phyloP scores from a whole-genome alignment of 2,329 filamentous ascomycete genomes.

The Colletotrichum sp. region DNA sequence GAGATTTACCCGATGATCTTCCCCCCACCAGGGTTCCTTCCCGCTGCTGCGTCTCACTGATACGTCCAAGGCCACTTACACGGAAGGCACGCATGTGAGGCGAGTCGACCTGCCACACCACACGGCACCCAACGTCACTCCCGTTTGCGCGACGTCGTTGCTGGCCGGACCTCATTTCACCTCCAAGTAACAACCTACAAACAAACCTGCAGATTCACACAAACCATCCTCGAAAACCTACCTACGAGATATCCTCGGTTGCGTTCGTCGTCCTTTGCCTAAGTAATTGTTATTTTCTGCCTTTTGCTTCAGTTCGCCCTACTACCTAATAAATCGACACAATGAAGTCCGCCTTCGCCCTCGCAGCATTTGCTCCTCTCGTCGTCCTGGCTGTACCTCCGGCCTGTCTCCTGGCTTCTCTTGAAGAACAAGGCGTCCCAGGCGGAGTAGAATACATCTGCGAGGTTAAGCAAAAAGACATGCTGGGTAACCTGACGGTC shows the following conservation, averaged over 20 bases:
- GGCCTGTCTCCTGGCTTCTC: slow-evolving; percentile 21
- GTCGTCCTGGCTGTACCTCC: slow-evolving; percentile 12
- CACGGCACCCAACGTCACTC: background rate
- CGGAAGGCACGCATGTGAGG: background rate
- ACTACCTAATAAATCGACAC: background rate
- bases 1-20: slow-evolving; percentile 5
- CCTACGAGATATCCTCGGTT: background rate
- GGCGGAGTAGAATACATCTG: slow-evolving; percentile 13
- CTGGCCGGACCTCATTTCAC: background rate
- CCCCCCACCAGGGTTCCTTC: background rate
- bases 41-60: background rate
- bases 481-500: slow-evolving; percentile 19
- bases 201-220: background rate
- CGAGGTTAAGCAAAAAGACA: slow-evolving; percentile 7
- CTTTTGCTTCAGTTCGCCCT: background rate
- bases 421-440: slow-evolving; percentile 17
- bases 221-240: background rate
- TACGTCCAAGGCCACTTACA: background rate
- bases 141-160: background rate
- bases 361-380: slow-evolving; percentile 10
- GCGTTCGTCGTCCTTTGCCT: background rate
- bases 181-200: background rate
- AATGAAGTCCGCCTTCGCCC: background rate
- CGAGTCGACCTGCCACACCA: background rate
- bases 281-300: background rate